Evolutionary conservation across 192 early-diverging fungal genomes (phyloP).

Genomic region (Rhizoclosmatium globosum): DNA sequence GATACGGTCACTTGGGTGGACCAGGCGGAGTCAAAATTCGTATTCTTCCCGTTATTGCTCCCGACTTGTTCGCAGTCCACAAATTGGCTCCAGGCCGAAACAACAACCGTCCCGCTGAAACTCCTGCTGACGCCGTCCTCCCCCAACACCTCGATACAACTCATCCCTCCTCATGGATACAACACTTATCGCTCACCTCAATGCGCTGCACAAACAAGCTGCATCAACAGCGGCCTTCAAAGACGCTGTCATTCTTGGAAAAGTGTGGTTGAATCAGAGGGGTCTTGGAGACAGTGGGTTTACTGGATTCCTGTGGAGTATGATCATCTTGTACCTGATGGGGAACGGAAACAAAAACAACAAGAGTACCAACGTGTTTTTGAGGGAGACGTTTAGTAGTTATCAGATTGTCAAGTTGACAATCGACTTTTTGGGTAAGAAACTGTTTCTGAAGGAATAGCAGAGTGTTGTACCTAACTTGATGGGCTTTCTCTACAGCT

Average conservation of each 20-base stretch:
- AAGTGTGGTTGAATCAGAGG: slow-evolving; percentile 88
- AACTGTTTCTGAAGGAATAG: background rate
- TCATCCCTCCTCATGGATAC: slow-evolving; percentile 82
- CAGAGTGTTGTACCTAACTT: background rate
- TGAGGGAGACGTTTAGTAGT: slow-evolving; percentile 72
- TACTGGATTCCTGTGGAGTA: slow-evolving; percentile 81
- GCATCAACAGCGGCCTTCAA: slow-evolving; percentile 77
- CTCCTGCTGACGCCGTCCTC: slow-evolving; percentile 28
- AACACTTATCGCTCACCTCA: slow-evolving; percentile 75
- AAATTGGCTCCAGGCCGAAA: slow-evolving; percentile 83
- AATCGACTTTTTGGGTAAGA: slow-evolving; percentile 85
- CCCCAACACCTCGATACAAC: slow-evolving; percentile 92
- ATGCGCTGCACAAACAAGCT: slow-evolving; percentile 77
- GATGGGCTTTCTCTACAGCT: slow-evolving; percentile 39
- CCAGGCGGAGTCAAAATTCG: slow-evolving; percentile 69
- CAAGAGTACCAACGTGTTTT: background rate
- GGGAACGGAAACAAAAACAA: slow-evolving; percentile 59
- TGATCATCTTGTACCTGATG: slow-evolving; percentile 90
- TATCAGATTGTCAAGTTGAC: slow-evolving; percentile 88
- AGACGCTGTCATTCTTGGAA: slow-evolving; percentile 81
- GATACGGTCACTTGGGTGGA: slow-evolving; percentile 23
- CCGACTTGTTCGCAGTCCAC: slow-evolving; percentile 68
- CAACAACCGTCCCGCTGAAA: slow-evolving; percentile 70
- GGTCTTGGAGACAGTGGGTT: slow-evolving; percentile 58
- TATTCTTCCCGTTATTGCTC: slow-evolving; percentile 78